Percentiles rank a stretch among this genome's conserved stretches.
Conservation (phyloP, 2,329 filamentous ascomycete genomes). For the Sporothrix euskadiensis region DNA sequence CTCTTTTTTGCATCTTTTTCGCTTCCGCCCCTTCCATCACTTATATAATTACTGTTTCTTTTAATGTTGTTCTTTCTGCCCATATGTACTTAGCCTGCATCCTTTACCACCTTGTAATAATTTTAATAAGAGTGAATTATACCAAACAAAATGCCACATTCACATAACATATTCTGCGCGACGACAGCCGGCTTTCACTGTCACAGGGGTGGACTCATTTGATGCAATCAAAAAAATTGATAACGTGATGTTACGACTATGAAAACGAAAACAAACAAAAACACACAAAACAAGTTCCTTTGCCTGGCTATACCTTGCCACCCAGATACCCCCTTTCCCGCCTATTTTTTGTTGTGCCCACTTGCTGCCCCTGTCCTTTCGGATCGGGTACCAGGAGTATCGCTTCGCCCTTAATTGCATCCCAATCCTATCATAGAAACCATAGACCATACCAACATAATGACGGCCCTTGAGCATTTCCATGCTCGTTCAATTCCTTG, state of each 20-base stretch:
- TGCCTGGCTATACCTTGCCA: background rate
- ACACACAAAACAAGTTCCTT: background rate
- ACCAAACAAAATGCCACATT: background rate
- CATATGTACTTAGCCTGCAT: constrained; percentile 11
- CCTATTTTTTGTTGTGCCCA: background rate
- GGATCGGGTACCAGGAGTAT: background rate
- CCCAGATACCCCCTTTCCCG: background rate
- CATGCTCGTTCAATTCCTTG: background rate
- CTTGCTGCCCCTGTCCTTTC: background rate
- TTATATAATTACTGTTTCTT: background rate
- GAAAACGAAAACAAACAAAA: too few species aligned
- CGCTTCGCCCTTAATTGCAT: background rate
- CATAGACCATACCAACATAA: background rate
- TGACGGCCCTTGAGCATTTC: background rate
- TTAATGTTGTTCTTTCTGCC: constrained; percentile 15
- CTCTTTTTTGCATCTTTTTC: constrained; percentile 5
- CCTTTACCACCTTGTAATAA: constrained; percentile 20
- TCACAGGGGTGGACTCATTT: too few species aligned
- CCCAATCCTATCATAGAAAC: background rate
- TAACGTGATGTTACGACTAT: too few species aligned
- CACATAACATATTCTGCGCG: too few species aligned
- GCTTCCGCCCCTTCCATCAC: background rate
- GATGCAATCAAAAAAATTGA: too few species aligned
- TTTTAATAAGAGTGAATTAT: constrained; percentile 20
- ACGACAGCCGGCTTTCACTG: too few species aligned